Percentiles rank a stretch among this genome's conserved stretches.
These are phyloP conservation scores for Ambispora gerdemannii DNA, from an alignment of 192 early-diverging fungal species.

Conservation along the genomic window DNA sequence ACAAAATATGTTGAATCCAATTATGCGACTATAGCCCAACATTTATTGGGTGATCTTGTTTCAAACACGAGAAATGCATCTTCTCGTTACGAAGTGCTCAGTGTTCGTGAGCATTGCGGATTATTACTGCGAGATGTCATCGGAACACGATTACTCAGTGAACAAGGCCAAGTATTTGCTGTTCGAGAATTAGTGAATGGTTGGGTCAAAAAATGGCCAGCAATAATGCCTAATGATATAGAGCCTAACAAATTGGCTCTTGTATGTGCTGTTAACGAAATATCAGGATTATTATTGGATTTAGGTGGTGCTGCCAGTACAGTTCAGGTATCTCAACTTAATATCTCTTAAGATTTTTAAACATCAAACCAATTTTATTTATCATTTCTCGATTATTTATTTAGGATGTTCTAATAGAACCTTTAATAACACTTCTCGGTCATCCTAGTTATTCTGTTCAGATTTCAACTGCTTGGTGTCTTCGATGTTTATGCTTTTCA, in stretches of 20 bases:
- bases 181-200: constrained; percentile 57
- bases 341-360: neutral
- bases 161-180: constrained; percentile 70
- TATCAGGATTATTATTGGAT: constrained; percentile 68
- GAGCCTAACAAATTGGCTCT: constrained; percentile 59
- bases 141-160: constrained; percentile 70
- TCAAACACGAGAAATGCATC: constrained; percentile 48
- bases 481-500: constrained; percentile 64
- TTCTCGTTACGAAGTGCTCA: constrained; percentile 54
- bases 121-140: constrained; percentile 73
- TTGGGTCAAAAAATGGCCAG: constrained; percentile 60
- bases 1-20: constrained; percentile 67
- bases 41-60: constrained; percentile 62
- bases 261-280: constrained; percentile 69
- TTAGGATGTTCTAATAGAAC: constrained; percentile 63
- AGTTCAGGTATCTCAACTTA: constrained; percentile 46
- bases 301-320: constrained; percentile 69
- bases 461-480: constrained; percentile 64
- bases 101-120: constrained; percentile 56
- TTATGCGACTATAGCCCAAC: constrained; percentile 65
- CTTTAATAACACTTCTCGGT: constrained; percentile 64
- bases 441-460: constrained; percentile 73
- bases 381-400: constrained; percentile 12
- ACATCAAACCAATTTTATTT: neutral
- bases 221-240: constrained; percentile 46